phyloP scores from a whole-genome alignment of 2,329 filamentous ascomycete genomes.

The Periconia macrospinosa region DNA sequence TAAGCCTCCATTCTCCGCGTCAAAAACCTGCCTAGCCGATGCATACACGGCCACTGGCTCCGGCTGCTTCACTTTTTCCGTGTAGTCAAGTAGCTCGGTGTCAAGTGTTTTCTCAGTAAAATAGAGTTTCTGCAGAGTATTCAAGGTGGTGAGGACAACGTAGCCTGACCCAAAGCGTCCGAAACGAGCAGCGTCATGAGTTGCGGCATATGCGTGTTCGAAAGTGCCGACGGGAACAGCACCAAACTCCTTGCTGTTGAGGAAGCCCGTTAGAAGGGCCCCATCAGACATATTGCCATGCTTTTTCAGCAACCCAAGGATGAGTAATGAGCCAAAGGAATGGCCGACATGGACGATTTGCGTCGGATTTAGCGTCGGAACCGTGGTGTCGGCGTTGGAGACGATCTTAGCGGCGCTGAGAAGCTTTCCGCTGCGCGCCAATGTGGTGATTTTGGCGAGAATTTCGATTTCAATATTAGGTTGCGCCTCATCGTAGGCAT shows the following conservation, averaged over 20 bases:
- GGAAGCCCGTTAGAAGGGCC: not conserved
- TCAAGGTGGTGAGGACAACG: not conserved
- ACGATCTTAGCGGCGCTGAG: not conserved
- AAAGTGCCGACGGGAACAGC: not conserved
- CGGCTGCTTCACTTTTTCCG: not conserved
- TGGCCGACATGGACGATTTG: not conserved
- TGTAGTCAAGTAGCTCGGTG: not conserved
- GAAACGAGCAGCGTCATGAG: not conserved
- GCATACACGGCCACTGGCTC: not conserved
- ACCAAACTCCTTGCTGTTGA: not conserved
- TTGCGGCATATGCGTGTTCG: not conserved
- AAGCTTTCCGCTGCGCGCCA: not conserved
- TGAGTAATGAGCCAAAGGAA: not conserved
- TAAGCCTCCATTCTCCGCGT: not conserved
- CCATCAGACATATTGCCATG: not conserved
- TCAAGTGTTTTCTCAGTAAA: not conserved
- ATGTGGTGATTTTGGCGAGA: not conserved
- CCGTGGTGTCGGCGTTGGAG: not conserved
- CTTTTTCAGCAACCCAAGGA: not conserved
- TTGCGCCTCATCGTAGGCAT: not conserved
- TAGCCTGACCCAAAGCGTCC: not conserved
- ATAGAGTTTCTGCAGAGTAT: not conserved
- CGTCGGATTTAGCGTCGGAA: not conserved
- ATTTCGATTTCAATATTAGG: not conserved
- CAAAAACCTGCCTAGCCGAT: not conserved